Conservation (phyloP, 2,329 filamentous ascomycete species). For the Ceratocystis alfenasii region DNA sequence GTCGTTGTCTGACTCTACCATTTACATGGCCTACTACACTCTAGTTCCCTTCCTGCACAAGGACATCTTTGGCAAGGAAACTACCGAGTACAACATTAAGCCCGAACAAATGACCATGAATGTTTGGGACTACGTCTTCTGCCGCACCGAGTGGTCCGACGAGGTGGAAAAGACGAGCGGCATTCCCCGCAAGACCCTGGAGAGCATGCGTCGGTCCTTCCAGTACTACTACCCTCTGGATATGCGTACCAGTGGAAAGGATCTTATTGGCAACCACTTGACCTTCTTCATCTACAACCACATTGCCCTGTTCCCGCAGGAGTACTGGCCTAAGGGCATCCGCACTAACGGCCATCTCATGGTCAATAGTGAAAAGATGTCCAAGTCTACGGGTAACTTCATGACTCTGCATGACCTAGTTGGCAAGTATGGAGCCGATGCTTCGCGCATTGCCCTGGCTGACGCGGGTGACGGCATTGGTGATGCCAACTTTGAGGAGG, state of each 20-base stretch:
- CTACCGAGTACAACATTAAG: conserved; percentile 56
- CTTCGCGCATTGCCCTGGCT: conserved; percentile 77
- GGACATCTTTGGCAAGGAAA: conserved; percentile 70
- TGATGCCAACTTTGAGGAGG: conserved; percentile 95
- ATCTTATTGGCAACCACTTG: conserved; percentile 84
- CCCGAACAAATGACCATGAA: conserved; percentile 87
- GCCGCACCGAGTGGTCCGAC: conserved; percentile 56
- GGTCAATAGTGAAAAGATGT: conserved; percentile 97
- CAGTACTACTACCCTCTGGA: conserved; percentile 96
- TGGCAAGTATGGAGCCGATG: conserved; percentile 88
- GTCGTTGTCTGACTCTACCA: conserved; percentile 77
- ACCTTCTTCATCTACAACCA: conserved; percentile 96
- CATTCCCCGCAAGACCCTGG: conserved; percentile 61
- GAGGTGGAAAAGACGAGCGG: conserved; percentile 52
- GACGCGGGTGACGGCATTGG: conserved; percentile 90
- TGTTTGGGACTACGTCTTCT: conserved; percentile 94
- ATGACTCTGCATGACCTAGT: conserved; percentile 77
- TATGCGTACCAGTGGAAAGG: conserved; percentile 78
- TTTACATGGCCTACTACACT: conserved; percentile 80
- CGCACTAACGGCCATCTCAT: conserved; percentile 87
- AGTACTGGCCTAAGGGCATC: conserved; percentile 80
- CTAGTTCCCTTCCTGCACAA: conserved; percentile 56
- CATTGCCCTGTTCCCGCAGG: conserved; percentile 70
- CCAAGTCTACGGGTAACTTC: conserved; percentile 95
- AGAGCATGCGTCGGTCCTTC: conserved; percentile 78